Evolutionary conservation across 208 protist species (phyloP), one percentile per base, ranked within the genome.

Genomic region (Trypanosoma platydactyli): DNA sequence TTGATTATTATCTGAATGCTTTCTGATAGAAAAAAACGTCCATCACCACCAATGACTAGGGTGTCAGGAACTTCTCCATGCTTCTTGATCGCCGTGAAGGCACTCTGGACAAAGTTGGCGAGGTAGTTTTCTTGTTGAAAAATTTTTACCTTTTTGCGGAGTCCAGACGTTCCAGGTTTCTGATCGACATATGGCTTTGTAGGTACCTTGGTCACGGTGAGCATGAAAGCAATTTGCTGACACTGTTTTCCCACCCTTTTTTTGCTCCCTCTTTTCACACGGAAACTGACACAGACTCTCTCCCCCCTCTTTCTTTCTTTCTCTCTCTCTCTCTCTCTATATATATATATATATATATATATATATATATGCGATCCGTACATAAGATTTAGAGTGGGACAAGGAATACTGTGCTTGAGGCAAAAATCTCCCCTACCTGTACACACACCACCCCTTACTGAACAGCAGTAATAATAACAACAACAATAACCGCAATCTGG

Each of bases 61-160:
- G 89, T 88, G 9, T 80, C 69, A 13, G 84, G 80, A 33, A 87
- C 67, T 52, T 20, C 66, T 48, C 71, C 71, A 41, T 82, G 50
- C n/a, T 71, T 70, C 51, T 63, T 67, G 11, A 99, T 66, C 16
- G 91, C 82, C 57, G 98, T 92, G 71, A 99, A 98, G 20, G 96
- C 90, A 50, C 82, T 79, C 77, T 99, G 97, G n/a, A 99, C 81
- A 76, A 99, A 99, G 83, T 99, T 99, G 40, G 95, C 91, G 3
- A 97, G 75, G 82, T 99, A 99, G 76, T 98, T 73, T 27, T 77
- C 60, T 68, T 95, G 70, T 73, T 90, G 74, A 63, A 98, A 98
- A 15, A 97, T 83, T 7, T 68, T 80, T 35, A 98, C 95, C 74
- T 96, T 97, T 85, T 99, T 98, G 45, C 98, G 83, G 40, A 99